Conservation (phyloP, 2,329 filamentous ascomycete species). For the Aschersonia sp. region DNA sequence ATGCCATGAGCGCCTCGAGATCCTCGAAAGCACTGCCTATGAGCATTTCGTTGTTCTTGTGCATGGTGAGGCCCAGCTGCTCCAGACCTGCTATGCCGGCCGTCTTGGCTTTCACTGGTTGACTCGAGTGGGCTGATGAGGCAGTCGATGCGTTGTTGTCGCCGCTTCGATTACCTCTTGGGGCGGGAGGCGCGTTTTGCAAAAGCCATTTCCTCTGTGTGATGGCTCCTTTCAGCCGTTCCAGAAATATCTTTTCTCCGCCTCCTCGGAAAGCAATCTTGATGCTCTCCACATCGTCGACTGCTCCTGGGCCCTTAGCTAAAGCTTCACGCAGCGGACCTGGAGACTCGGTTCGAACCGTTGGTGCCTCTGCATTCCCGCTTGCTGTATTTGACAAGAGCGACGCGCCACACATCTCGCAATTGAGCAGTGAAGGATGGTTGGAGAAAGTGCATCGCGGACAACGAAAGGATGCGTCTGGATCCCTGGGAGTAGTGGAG, state of each 20-base stretch:
- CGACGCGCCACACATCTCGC: constrained; percentile 81
- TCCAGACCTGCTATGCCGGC: constrained; percentile 90
- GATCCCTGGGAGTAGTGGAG: constrained; percentile 2
- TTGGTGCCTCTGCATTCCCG: constrained; percentile 19
- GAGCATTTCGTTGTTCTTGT: constrained; percentile 83
- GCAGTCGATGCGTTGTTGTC: constrained; percentile 19
- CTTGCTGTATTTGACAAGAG: constrained; percentile 36
- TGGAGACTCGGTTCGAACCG: constrained; percentile 55
- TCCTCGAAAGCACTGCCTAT: constrained; percentile 94
- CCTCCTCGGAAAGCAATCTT: constrained; percentile 86
- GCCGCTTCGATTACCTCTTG: constrained; percentile 35
- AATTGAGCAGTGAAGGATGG: constrained; percentile 70
- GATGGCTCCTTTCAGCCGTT: constrained; percentile 74
- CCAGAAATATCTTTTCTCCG: constrained; percentile 80
- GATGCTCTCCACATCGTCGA: constrained; percentile 56
- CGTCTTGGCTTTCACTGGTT: constrained; percentile 33
- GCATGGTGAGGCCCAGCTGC: constrained; percentile 65
- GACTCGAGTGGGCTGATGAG: constrained; percentile 10
- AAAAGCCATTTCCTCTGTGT: constrained; percentile 93
- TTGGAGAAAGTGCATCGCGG: constrained; percentile 90
- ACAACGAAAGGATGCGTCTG: constrained; percentile 42
- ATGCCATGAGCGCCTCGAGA: constrained; percentile 91
- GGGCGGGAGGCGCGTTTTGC: constrained; percentile 76
- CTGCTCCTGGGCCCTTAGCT: constrained; percentile 14
- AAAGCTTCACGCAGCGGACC: constrained; percentile 45